Percentiles rank a stretch among this genome's conserved stretches.
phyloP scores from a whole-genome alignment of 805 yeast species.

The Zygotorulaspora danielsina region DNA sequence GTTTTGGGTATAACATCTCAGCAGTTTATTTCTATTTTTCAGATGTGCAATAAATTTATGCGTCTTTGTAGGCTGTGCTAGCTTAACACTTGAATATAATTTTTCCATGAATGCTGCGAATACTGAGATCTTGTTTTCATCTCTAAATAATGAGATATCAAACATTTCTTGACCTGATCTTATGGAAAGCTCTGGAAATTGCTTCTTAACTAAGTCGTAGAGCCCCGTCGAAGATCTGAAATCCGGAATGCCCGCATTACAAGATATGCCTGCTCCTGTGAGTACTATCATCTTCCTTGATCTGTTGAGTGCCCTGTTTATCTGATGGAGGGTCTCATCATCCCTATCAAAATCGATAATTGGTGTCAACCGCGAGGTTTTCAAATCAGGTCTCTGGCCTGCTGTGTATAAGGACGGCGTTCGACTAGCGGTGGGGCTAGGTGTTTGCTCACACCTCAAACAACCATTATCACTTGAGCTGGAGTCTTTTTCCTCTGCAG shows the following conservation, averaged over 20 bases:
- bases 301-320: constrained; percentile 28
- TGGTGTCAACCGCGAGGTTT: constrained; percentile 18
- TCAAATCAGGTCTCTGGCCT: constrained; percentile 12
- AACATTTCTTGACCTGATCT: constrained; percentile 87
- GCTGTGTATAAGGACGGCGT: constrained; percentile 6
- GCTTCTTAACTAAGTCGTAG: constrained; percentile 64
- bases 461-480: constrained; percentile 1
- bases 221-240: constrained; percentile 82
- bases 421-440: constrained; percentile 11
- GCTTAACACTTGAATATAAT: constrained; percentile 56
- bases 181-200: constrained; percentile 51
- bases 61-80: constrained; percentile 78
- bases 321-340: constrained; percentile 20
- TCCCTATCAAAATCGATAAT: constrained; percentile 15
- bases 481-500: neutral
- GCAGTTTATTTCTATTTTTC: constrained; percentile 58
- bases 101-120: constrained; percentile 89
- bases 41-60: constrained; percentile 65
- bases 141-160: constrained; percentile 77
- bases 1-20: constrained; percentile 91
- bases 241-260: constrained; percentile 97
- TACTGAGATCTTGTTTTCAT: constrained; percentile 57
- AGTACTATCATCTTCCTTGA: constrained; percentile 55
- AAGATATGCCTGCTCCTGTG: constrained; percentile 96
- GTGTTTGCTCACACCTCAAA: constrained; percentile 8